Conservation (phyloP, 140 eudicot genomes). For the Senecio squalidus region DNA sequence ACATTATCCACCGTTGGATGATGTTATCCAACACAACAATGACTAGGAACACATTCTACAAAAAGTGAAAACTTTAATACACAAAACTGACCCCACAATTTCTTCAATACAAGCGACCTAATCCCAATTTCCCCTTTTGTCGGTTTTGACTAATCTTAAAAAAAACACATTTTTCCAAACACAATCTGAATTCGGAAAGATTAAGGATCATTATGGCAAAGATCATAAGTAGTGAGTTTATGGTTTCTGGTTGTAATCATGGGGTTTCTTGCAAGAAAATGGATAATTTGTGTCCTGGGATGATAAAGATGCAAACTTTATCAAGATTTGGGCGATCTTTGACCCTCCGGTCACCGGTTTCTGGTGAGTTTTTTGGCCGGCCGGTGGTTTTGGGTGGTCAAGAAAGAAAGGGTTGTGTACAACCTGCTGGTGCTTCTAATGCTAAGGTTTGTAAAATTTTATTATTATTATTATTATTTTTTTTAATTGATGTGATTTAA, state of each 20-base stretch:
- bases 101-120: not conserved
- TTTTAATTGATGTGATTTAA: not conserved
- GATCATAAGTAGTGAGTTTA: slow-evolving; percentile 17
- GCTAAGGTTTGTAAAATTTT: slow-evolving; percentile 20
- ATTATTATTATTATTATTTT: not conserved
- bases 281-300: slow-evolving; percentile 5
- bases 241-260: slow-evolving; percentile 16
- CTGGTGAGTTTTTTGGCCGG: slow-evolving; percentile 32
- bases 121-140: slow-evolving; percentile 7
- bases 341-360: slow-evolving; percentile 17
- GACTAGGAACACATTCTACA: slow-evolving; percentile 11
- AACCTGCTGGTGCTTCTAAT: slow-evolving; percentile 14
- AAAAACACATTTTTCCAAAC: not conserved
- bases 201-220: slow-evolving; percentile 21
- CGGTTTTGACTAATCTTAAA: slow-evolving; percentile 7
- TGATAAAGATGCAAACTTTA: slow-evolving; percentile 22
- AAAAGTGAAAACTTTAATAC: slow-evolving; percentile 6
- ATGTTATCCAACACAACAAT: slow-evolving; percentile 19
- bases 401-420: not conserved
- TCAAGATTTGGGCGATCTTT: slow-evolving; percentile 10
- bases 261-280: slow-evolving; percentile 14
- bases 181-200: not conserved
- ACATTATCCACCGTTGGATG: slow-evolving; percentile 43
- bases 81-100: slow-evolving; percentile 25
- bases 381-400: slow-evolving; percentile 13